Evolutionary conservation across 495 filamentous ascomycete species (phyloP).

Genomic region (Lasiosphaeria hispida): DNA sequence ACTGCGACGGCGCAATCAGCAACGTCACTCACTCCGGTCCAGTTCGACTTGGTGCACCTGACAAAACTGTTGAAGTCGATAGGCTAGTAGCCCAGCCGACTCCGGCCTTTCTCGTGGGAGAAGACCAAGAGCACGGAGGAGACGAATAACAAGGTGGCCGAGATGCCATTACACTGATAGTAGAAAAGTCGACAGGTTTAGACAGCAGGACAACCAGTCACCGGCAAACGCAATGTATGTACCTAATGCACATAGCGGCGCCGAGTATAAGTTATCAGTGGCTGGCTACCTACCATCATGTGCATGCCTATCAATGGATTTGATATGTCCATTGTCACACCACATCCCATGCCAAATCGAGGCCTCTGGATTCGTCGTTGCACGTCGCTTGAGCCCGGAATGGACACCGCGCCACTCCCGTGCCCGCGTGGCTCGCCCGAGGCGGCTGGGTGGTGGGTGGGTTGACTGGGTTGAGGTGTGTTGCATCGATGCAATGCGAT

Average conservation of each 20-base stretch:
- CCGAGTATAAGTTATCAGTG: too few species aligned
- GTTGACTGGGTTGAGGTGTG: not conserved
- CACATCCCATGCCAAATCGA: conserved; percentile 8
- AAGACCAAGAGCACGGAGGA: too few species aligned
- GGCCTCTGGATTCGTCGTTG: not conserved
- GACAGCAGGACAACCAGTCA: too few species aligned
- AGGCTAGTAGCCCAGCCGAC: not conserved
- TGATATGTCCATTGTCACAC: conserved; percentile 10
- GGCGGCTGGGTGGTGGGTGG: too few species aligned
- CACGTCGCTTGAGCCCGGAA: conserved; percentile 14
- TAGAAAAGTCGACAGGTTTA: too few species aligned
- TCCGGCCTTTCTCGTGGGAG: not conserved
- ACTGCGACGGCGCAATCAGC: not conserved
- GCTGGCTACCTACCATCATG: not conserved
- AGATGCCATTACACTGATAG: too few species aligned
- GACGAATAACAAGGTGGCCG: not conserved
- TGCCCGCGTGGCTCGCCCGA: not conserved
- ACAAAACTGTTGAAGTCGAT: not conserved
- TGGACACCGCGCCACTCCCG: conserved; percentile 6
- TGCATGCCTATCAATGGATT: not conserved
- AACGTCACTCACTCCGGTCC: conserved; percentile 1
- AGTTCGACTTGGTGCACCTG: not conserved
- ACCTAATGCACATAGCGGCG: too few species aligned
- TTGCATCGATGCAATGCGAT: not conserved
- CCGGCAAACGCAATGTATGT: too few species aligned